Evolutionary conservation across 2,329 filamentous ascomycete species (phyloP).

Genomic region (Piedraia hortae): DNA sequence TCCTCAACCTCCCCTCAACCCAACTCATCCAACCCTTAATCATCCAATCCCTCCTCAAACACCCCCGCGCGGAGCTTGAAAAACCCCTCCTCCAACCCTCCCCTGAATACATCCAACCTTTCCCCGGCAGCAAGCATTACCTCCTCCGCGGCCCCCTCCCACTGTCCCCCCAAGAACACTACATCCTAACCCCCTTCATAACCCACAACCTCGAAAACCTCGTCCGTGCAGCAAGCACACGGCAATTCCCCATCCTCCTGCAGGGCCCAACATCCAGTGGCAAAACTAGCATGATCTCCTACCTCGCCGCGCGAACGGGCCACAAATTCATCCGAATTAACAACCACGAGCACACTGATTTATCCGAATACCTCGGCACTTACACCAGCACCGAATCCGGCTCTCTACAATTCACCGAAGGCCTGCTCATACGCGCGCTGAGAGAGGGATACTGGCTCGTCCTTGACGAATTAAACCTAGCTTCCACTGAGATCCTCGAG

Average conservation of each 20-base stretch:
- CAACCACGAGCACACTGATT: slow-evolving; percentile 94
- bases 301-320: slow-evolving; percentile 82
- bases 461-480: slow-evolving; percentile 86
- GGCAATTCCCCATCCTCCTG: slow-evolving; percentile 76
- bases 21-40: slow-evolving; percentile 53
- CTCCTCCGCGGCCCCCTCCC: slow-evolving; percentile 45
- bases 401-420: slow-evolving; percentile 72
- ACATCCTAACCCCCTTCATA: slow-evolving; percentile 90
- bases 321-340: slow-evolving; percentile 98
- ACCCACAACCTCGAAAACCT: slow-evolving; percentile 85
- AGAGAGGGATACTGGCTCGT: slow-evolving; percentile 93
- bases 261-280: slow-evolving; percentile 92
- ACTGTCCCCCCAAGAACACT: slow-evolving; percentile 51
- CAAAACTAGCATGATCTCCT: slow-evolving; percentile 99
- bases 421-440: slow-evolving; percentile 73
- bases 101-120: slow-evolving; percentile 44
- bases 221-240: slow-evolving; percentile 73
- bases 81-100: slow-evolving; percentile 51
- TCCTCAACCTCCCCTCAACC: slow-evolving; percentile 62
- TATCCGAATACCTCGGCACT: slow-evolving; percentile 90
- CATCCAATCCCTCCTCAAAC: slow-evolving; percentile 48
- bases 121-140: slow-evolving; percentile 27
- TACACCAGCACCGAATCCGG: slow-evolving; percentile 73
- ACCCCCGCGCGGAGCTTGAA: slow-evolving; percentile 43
- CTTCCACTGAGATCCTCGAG: slow-evolving; percentile 88